A percentile compares a stretch with the other conserved stretches of the same genome.
Evolutionary conservation across 805 yeast genomes (phyloP).

Genomic region (Blastobotrys robertii): DNA sequence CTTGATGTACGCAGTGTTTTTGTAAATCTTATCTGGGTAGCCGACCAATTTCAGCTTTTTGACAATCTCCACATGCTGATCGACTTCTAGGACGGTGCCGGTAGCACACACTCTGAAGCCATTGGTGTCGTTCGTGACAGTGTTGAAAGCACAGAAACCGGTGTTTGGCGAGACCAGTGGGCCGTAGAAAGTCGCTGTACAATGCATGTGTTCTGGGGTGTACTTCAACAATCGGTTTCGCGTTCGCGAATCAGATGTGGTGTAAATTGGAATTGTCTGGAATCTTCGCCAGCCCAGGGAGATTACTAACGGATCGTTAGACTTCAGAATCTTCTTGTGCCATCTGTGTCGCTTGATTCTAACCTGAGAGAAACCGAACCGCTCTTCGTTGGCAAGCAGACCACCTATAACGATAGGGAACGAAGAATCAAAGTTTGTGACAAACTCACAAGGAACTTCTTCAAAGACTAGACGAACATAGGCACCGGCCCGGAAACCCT

Average conservation of each 20-base stretch:
- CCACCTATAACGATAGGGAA: conserved; percentile 90
- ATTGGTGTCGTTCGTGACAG: conserved; percentile 75
- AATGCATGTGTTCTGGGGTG: conserved; percentile 96
- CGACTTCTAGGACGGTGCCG: conserved; percentile 90
- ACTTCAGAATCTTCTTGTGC: conserved; percentile 92
- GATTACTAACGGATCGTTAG: conserved; percentile 89
- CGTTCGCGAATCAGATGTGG: conserved; percentile 95
- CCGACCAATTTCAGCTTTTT: conserved; percentile 94
- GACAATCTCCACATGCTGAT: conserved; percentile 80
- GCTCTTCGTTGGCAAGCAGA: conserved; percentile 75
- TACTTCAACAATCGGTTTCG: conserved; percentile 96
- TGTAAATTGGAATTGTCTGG: conserved; percentile 91
- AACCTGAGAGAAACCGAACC: conserved; percentile 87
- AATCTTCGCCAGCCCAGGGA: conserved; percentile 98
- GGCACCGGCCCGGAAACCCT: conserved; percentile 89
- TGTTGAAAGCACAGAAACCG: conserved; percentile 90
- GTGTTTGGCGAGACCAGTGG: conserved; percentile 97
- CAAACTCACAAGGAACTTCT: conserved; percentile 77
- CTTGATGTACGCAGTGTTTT: conserved; percentile 93
- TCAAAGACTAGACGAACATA: conserved; percentile 86
- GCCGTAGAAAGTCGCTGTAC: conserved; percentile 93
- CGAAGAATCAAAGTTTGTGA: conserved; percentile 74
- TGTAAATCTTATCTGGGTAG: conserved; percentile 83
- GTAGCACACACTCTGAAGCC: conserved; percentile 94
- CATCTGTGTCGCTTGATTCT: conserved; percentile 97